Evolutionary conservation across 2,329 filamentous ascomycete genomes (phyloP), one percentile per base, ranked within the genome.

Genomic region (Madurella fahalii): DNA sequence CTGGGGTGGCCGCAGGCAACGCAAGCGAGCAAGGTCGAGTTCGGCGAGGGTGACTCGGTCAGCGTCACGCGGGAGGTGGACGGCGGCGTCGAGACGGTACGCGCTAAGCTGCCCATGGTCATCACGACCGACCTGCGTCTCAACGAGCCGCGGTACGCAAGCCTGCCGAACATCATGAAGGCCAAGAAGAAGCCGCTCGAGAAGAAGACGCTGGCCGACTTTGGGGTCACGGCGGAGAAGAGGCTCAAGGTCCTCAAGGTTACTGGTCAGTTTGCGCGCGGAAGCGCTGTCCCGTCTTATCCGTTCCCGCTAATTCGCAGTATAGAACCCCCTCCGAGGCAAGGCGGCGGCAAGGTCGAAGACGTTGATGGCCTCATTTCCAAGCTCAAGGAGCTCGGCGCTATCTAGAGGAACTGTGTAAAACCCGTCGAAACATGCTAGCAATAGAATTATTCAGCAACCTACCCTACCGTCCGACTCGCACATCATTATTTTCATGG

Each of bases 101-200:
- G 80, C 71, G 85, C 89, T 1, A 89, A 87, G 77, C 74, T 99
- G 72, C 94, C 94, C 0, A 85, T 97, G 85, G 77, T 99, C 50
- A 89, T 99, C 65, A 99, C 94, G 58, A 96, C 94, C 58, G 94
- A 99, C 77, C 72, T 99, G 75, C 78, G 94, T 50, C 77, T 99
- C 71, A 99, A 99, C 69, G 90, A 95, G 82, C 94, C 94, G 56
- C 80, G 94, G 61, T 99, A 96, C 72, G 94, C 93, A 18, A 96
- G 85, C 73, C 72, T 99, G 82, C 93, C 92, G 48, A 97, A 97
- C 71, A 97, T 99, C 62, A 99, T 99, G 94, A 99, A 97, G 86
- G 94, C 94, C 50, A 99, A 99, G 88, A 99, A 97, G 89, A 99
- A 99, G 87, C 89, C 89, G 68, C 69, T 99, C 65, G 90, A 94